Conservation (phyloP, 495 filamentous ascomycete species). For the Podospora tetraspora region DNA sequence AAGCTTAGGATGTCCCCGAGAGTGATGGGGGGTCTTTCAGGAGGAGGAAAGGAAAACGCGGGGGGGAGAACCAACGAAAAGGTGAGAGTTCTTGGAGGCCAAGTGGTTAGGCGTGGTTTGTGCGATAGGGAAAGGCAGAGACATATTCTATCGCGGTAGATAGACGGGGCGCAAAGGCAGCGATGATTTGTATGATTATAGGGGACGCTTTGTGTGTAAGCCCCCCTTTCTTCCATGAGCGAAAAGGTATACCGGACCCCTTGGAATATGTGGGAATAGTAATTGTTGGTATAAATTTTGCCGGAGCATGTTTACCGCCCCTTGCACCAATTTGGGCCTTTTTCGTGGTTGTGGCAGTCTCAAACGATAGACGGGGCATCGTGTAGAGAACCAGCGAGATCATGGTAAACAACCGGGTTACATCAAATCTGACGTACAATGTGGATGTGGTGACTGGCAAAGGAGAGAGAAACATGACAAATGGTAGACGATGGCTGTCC, state of each 20-base stretch:
- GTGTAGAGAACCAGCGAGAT: background rate
- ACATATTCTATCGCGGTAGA: background rate
- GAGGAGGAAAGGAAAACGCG: background rate
- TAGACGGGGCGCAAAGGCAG: background rate
- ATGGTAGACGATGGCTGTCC: background rate
- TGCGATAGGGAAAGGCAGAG: background rate
- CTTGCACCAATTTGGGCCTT: background rate
- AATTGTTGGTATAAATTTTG: background rate
- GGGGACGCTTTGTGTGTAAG: background rate
- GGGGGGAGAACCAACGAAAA: background rate
- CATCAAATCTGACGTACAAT: background rate
- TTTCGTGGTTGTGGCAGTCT: background rate
- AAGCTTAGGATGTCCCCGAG: background rate
- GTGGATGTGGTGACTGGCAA: background rate
- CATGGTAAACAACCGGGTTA: too few species aligned
- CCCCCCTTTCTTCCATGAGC: background rate
- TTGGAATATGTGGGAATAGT: background rate
- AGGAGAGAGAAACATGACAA: background rate
- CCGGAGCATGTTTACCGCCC: too few species aligned
- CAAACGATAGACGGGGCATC: background rate
- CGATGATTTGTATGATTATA: background rate
- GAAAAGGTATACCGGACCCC: background rate
- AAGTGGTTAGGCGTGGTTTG: background rate
- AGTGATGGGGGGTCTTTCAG: background rate
- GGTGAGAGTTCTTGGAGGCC: background rate